Evolutionary conservation across 2,329 filamentous ascomycete genomes (phyloP).

Genomic region (Trichoderma guizhouense): DNA sequence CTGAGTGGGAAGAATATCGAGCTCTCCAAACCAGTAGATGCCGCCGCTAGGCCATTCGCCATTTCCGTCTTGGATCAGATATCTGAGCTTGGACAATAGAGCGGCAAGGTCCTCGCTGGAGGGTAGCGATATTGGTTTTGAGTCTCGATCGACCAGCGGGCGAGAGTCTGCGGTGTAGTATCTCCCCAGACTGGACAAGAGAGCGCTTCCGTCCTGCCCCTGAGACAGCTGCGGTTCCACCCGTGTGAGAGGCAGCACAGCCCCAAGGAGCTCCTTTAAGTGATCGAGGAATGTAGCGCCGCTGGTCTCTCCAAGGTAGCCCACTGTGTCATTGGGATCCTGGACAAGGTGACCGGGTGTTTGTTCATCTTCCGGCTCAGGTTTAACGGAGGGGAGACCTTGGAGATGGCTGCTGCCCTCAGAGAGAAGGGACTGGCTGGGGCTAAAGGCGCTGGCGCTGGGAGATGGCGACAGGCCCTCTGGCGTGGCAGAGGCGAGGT

Average conservation of each 20-base stretch:
- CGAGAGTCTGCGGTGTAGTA: constrained; percentile 48
- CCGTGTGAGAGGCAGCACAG: constrained; percentile 35
- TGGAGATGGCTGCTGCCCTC: constrained; percentile 13
- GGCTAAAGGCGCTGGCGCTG: constrained; percentile 21
- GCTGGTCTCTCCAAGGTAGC: constrained; percentile 49
- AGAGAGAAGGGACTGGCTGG: not conserved
- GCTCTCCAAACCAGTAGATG: constrained; percentile 47
- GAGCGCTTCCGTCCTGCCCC: constrained; percentile 24
- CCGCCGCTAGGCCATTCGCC: constrained; percentile 43
- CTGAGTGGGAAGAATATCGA: constrained; percentile 32
- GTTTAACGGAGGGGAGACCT: constrained; percentile 14
- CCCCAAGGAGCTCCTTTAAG: constrained; percentile 46
- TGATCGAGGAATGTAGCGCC: constrained; percentile 49
- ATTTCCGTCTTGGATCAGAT: constrained; percentile 45
- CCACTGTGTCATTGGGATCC: constrained; percentile 42
- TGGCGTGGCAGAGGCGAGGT: constrained; percentile 25
- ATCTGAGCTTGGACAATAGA: constrained; percentile 41
- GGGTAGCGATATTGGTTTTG: constrained; percentile 41
- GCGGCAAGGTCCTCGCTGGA: constrained; percentile 33
- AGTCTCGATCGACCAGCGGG: constrained; percentile 36
- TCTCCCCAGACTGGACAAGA: constrained; percentile 41
- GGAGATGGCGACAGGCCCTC: constrained; percentile 24
- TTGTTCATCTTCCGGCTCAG: constrained; percentile 16
- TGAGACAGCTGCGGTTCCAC: constrained; percentile 14
- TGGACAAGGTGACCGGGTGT: constrained; percentile 39